phyloP scores from a whole-genome alignment of 2,329 filamentous ascomycete species.

The Penicillium griseofulvum region DNA sequence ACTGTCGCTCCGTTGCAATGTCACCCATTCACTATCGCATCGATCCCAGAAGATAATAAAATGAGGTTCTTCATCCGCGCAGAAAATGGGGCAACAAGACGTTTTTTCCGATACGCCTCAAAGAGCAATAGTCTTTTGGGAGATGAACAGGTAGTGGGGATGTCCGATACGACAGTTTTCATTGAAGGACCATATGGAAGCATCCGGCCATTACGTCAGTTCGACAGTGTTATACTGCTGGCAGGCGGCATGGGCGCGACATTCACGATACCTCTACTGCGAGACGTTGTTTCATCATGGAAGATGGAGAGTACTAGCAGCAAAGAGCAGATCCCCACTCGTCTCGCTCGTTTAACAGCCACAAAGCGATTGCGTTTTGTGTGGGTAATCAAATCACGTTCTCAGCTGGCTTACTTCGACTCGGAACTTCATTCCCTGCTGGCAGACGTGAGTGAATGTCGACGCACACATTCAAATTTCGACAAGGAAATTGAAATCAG shows the following conservation, averaged over 20 bases:
- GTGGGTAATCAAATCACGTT: conserved; percentile 58
- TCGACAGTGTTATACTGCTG: conserved; percentile 60
- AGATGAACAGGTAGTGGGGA: conserved; percentile 7
- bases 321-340: conserved; percentile 8
- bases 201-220: conserved; percentile 55
- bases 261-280: conserved; percentile 56
- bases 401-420: conserved; percentile 54
- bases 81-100: conserved; percentile 53
- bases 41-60: conserved; percentile 54
- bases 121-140: conserved; percentile 35
- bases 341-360: conserved; percentile 30
- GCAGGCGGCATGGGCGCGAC: conserved; percentile 61
- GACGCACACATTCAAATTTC: conserved; percentile 27
- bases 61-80: conserved; percentile 58
- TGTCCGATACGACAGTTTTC: conserved; percentile 40
- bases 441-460: conserved; percentile 42
- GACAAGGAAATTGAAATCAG: conserved; percentile 51
- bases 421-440: conserved; percentile 49
- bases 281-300: conserved; percentile 55
- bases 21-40: conserved; percentile 64
- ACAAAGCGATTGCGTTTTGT: conserved; percentile 55
- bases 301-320: conserved; percentile 29
- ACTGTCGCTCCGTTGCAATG: conserved; percentile 57
- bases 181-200: conserved; percentile 57
- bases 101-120: conserved; percentile 52